Evolutionary conservation across 495 filamentous ascomycete species (phyloP).

Genomic region (Filosporella fistucella): DNA sequence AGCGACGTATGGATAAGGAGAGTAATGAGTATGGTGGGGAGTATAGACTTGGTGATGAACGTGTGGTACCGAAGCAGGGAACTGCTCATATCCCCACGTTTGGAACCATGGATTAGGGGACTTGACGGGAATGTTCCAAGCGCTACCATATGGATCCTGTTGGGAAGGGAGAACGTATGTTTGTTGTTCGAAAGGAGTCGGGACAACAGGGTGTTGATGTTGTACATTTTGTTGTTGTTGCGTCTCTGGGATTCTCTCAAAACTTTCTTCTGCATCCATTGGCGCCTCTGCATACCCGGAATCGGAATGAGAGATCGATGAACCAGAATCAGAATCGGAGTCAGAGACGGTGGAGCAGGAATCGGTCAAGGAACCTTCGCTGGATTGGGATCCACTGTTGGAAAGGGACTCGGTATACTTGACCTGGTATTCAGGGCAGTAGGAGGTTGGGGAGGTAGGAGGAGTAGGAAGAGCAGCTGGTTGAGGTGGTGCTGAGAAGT

Average conservation of each 20-base stretch:
- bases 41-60: conserved; percentile 6
- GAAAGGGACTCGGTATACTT: conserved; percentile 4
- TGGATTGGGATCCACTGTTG: conserved; percentile 14
- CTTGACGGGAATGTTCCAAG: conserved; percentile 10
- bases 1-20: not conserved
- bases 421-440: not conserved
- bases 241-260: not conserved
- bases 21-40: conserved; percentile 1
- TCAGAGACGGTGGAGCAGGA: conserved; percentile 9
- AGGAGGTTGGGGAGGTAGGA: conserved; percentile 12
- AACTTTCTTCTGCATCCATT: not conserved
- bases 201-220: conserved; percentile 2
- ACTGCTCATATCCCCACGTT: conserved; percentile 17
- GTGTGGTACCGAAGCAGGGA: conserved; percentile 9
- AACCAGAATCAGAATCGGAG: conserved; percentile 1
- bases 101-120: conserved; percentile 10
- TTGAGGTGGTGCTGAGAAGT: conserved; percentile 56
- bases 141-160: conserved; percentile 15
- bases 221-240: not conserved
- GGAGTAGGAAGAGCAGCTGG: conserved; percentile 3
- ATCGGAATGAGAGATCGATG: conserved; percentile 6
- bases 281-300: conserved; percentile 3
- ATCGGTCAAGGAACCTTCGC: conserved; percentile 14
- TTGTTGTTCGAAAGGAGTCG: conserved; percentile 8
- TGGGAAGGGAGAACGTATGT: conserved; percentile 15